Conservation (phyloP, 2,329 filamentous ascomycete genomes). For the Whalleya microplaca region DNA sequence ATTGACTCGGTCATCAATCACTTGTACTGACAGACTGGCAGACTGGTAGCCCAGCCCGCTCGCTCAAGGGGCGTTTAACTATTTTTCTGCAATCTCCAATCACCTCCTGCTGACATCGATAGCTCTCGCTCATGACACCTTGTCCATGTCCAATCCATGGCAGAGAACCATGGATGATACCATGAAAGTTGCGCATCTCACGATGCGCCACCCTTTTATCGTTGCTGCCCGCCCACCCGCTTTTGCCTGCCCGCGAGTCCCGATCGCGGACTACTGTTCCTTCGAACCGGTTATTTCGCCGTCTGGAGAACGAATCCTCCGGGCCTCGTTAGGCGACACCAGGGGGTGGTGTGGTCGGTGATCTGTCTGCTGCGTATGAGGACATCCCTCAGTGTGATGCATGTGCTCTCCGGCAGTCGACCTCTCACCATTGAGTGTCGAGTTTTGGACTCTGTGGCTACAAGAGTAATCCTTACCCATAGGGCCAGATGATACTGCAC, state of each 20-base stretch:
- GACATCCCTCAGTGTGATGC: slow-evolving; percentile 17
- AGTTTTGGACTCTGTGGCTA: slow-evolving; percentile 18
- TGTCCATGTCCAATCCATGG: background rate
- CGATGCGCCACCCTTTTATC: slow-evolving; percentile 13
- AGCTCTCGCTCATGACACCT: background rate
- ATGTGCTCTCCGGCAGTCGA: slow-evolving; percentile 19
- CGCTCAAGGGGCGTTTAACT: background rate
- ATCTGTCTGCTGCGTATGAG: slow-evolving; percentile 17
- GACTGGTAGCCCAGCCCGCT: background rate
- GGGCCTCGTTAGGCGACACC: slow-evolving; percentile 15
- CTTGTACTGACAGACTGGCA: background rate
- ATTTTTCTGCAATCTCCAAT: background rate
- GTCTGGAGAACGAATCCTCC: slow-evolving; percentile 21
- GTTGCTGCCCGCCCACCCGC: slow-evolving; percentile 2
- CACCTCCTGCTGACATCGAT: slow-evolving; percentile 1
- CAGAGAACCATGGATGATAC: slow-evolving; percentile 6
- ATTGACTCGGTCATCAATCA: background rate
- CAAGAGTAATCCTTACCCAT: slow-evolving; percentile 35
- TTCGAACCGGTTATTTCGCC: slow-evolving; percentile 21
- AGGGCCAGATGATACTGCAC: slow-evolving; percentile 32
- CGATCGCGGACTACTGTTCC: slow-evolving; percentile 9
- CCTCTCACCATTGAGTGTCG: slow-evolving; percentile 25
- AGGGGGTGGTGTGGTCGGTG: slow-evolving; percentile 21
- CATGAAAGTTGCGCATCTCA: slow-evolving; percentile 16
- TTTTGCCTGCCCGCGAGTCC: slow-evolving; percentile 15